phyloP scores from a whole-genome alignment of 345 rosid species.

The Carallia brachiata region DNA sequence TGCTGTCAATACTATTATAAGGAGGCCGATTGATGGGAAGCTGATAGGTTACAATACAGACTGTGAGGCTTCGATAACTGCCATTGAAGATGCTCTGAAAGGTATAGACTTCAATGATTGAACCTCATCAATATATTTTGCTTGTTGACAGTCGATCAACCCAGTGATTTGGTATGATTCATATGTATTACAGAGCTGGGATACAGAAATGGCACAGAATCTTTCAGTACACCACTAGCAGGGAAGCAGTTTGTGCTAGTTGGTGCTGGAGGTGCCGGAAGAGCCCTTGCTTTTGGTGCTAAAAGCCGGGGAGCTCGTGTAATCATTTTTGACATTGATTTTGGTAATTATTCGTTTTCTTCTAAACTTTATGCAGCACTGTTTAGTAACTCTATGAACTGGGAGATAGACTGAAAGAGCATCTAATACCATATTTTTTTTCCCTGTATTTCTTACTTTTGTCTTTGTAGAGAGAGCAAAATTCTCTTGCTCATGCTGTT shows the following conservation, averaged over 20 bases:
- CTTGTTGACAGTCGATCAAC: background rate
- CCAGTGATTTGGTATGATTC: no score
- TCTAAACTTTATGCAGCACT: background rate
- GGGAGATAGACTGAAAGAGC: background rate
- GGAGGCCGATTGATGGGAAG: slow-evolving; percentile 50
- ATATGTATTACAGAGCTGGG: slow-evolving; percentile 23
- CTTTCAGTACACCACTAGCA: slow-evolving; percentile 27
- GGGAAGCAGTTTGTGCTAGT: slow-evolving; percentile 56
- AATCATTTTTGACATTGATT: slow-evolving; percentile 51
- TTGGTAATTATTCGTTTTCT: slow-evolving; percentile 28
- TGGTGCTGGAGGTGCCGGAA: slow-evolving; percentile 70
- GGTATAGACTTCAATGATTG: slow-evolving; percentile 23
- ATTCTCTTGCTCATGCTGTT: slow-evolving; percentile 48
- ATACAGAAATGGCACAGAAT: slow-evolving; percentile 12
- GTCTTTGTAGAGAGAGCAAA: slow-evolving; percentile 45
- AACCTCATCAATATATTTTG: background rate
- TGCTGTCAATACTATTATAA: slow-evolving; percentile 49
- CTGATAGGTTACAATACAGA: slow-evolving; percentile 53
- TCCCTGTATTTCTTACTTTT: slow-evolving; percentile 6
- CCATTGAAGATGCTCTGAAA: slow-evolving; percentile 55
- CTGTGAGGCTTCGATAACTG: slow-evolving; percentile 50
- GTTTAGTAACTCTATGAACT: background rate
- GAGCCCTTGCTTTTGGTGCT: slow-evolving; percentile 68
- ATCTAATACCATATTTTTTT: slow-evolving; percentile 5
- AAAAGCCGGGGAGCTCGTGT: slow-evolving; percentile 51